phyloP scores from a whole-genome alignment of 805 yeast genomes.

The Soucietia sequanensis region DNA sequence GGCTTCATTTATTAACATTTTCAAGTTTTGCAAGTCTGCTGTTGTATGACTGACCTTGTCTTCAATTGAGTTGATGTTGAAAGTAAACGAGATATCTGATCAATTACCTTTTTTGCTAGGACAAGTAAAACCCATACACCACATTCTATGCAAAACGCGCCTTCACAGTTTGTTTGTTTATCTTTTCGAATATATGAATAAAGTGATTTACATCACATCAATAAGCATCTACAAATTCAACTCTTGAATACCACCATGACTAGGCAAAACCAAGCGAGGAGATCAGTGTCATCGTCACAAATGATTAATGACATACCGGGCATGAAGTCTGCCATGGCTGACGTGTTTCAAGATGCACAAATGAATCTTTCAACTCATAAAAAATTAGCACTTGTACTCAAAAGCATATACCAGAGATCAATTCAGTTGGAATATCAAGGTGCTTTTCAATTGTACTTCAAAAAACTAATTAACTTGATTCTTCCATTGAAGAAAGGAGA shows the following conservation, averaged over 20 bases:
- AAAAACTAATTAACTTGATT: conserved; percentile 60
- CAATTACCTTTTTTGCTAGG: too few species aligned
- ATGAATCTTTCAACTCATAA: conserved; percentile 70
- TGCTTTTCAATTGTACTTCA: conserved; percentile 59
- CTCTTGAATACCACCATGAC: background rate
- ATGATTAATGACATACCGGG: conserved; percentile 19
- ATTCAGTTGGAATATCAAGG: conserved; percentile 51
- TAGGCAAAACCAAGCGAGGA: background rate
- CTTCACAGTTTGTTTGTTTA: conserved; percentile 2
- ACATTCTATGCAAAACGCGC: background rate
- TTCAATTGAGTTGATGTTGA: too few species aligned
- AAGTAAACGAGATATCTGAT: too few species aligned
- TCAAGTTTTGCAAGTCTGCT: too few species aligned
- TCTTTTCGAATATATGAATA: background rate
- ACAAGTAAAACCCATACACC: too few species aligned
- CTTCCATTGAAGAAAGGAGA: conserved; percentile 70
- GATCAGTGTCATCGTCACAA: conserved; percentile 12
- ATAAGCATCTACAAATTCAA: too few species aligned
- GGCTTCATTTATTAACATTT: too few species aligned
- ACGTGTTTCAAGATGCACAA: conserved; percentile 81
- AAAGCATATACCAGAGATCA: conserved; percentile 57
- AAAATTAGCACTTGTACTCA: conserved; percentile 64
- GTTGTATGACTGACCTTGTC: too few species aligned
- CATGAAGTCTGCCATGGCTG: conserved; percentile 48
- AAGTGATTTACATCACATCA: too few species aligned